Evolutionary conservation across 208 protist species (phyloP).

Genomic region (Angomonas deanei): DNA sequence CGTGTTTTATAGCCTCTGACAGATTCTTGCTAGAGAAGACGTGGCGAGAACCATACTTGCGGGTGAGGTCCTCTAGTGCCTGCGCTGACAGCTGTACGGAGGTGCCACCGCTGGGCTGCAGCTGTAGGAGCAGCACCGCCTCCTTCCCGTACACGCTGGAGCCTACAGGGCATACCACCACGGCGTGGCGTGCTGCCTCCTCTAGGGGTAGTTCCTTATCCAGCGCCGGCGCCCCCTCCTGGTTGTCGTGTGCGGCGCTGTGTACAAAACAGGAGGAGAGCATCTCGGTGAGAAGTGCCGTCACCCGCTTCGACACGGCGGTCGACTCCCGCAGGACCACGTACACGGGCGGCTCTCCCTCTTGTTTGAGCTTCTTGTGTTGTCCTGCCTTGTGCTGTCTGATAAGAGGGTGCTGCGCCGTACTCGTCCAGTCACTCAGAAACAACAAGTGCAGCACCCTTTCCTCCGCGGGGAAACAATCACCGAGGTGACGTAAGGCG

Average conservation of each 20-base stretch:
- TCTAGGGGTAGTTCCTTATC: background rate
- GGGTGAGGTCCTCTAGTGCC: conserved; percentile 30
- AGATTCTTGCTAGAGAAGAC: conserved; percentile 28
- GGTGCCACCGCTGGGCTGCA: background rate
- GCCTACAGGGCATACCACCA: background rate
- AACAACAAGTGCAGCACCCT: background rate
- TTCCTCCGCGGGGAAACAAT: conserved; percentile 1
- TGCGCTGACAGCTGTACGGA: conserved; percentile 9
- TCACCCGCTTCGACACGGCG: conserved; percentile 13
- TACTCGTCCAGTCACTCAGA: background rate
- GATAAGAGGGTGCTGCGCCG: background rate
- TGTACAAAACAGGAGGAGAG: conserved; percentile 6
- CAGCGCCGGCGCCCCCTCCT: background rate
- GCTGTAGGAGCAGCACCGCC: conserved; percentile 1
- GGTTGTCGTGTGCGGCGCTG: background rate
- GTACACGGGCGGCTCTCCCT: conserved; percentile 15
- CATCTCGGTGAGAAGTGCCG: conserved; percentile 15
- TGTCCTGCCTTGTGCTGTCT: background rate
- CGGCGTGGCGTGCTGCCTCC: background rate
- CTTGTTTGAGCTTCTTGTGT: background rate
- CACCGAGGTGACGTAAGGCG: conserved; percentile 64
- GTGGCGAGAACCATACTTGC: conserved; percentile 48
- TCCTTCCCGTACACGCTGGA: background rate
- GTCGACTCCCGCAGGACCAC: conserved; percentile 32
- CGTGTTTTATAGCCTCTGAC: conserved; percentile 12